phyloP scores from a whole-genome alignment of 1,139 yeast genomes.

The Debaryomyces sp. region DNA sequence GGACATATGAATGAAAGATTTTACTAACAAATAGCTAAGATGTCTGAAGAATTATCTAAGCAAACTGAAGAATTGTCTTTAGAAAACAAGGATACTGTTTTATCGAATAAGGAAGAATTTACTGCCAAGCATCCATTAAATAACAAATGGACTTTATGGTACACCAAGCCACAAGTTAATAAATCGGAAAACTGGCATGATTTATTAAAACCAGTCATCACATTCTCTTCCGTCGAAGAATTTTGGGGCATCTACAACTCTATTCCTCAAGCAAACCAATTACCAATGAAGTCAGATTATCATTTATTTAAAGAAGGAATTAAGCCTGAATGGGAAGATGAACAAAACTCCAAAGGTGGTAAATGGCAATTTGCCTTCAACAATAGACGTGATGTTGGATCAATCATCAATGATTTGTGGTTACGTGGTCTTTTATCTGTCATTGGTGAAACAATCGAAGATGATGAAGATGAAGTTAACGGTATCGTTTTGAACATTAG shows the following conservation, averaged over 20 bases:
- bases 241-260: conserved; percentile 98
- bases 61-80: conserved; percentile 57
- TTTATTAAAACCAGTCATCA: conserved; percentile 88
- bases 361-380: conserved; percentile 80
- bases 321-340: conserved; percentile 99
- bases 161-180: conserved; percentile 88
- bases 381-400: conserved; percentile 62
- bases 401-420: conserved; percentile 88
- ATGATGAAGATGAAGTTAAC: conserved; percentile 85
- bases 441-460: conserved; percentile 95
- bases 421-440: conserved; percentile 86
- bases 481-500: conserved; percentile 93
- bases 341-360: conserved; percentile 86
- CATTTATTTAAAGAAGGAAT: conserved; percentile 94
- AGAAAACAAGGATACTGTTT: conserved; percentile 57
- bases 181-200: conserved; percentile 90
- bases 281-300: conserved; percentile 92
- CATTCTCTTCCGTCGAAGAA: conserved; percentile 92
- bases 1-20: not conserved
- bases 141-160: conserved; percentile 96
- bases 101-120: conserved; percentile 70
- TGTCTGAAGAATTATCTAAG: conserved; percentile 58
- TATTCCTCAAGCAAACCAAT: conserved; percentile 87
- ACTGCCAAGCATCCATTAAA: conserved; percentile 88
- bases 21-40: conserved; percentile 15